Evolutionary conservation across 2,329 filamentous ascomycete species (phyloP), one percentile per base, ranked within the genome.

Genomic region (Cadophora malorum): DNA sequence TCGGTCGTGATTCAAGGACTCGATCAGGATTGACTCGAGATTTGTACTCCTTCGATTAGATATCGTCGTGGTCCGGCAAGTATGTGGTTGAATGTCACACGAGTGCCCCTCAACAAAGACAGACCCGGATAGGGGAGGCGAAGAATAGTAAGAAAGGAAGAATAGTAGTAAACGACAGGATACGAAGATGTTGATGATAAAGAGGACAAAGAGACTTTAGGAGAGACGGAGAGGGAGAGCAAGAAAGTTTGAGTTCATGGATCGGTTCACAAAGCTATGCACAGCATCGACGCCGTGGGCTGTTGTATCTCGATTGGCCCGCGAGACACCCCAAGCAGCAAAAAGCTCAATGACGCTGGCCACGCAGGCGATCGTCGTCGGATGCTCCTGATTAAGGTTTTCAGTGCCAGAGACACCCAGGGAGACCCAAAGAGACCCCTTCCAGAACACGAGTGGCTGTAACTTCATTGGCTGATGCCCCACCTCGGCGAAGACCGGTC

Each of bases 11-110:
- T 41, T 49, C 63, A 33, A 38, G 53, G 55, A 56, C 25, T 60
- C 19, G 60, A 67, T 12, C 41, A 49, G 28, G 31, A 50, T 62
- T 50, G 61, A 23, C 61, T 55, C 45, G 45, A 50, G 67, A 68
- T 67, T 41, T 59, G 58, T 67, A 56, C 64, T 65, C 69, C 66
- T 59, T 71, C 65, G 71, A 71, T 72, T 71, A 69, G 72, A 73
- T 71, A 68, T 68, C 63, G 67, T 63, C 53, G 56, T 64, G 59
- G 16, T 31, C 49, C 33, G 59, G 55, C 65, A 66, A 60, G 58
- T 66, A 53, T 61, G 55, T 63, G 45, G 64, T 70, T 64, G 65
- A 70, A 72, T 69, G 67, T 64, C 58, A 66, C 63, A 68, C 28
- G 52, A 49, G 38, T 35, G 38, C 53, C 58, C 55, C 58, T 66